Conservation (phyloP, 495 filamentous ascomycete genomes). For the Xanthoparmelia taractica region DNA sequence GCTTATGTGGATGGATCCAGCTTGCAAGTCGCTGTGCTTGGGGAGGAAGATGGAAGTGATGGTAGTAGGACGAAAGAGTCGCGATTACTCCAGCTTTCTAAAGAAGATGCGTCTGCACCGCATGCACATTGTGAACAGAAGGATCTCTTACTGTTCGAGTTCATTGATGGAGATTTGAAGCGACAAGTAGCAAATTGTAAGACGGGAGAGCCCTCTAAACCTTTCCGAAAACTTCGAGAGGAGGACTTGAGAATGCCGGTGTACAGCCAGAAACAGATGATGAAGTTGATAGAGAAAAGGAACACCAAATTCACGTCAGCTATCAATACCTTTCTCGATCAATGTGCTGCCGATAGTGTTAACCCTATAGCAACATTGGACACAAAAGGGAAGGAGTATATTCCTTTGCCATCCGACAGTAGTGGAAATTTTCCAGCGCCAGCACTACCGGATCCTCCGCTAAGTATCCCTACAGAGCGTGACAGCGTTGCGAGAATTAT, state of each 20-base stretch:
- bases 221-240: slow-evolving; percentile 54
- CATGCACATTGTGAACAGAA: slow-evolving; percentile 33
- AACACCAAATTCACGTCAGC: slow-evolving; percentile 79
- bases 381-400: slow-evolving; percentile 39
- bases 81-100: slow-evolving; percentile 20
- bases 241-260: slow-evolving; percentile 91
- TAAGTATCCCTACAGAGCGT: slow-evolving; percentile 72
- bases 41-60: slow-evolving; percentile 50
- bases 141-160: slow-evolving; percentile 83
- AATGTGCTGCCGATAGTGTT: slow-evolving; percentile 54
- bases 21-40: slow-evolving; percentile 69
- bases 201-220: slow-evolving; percentile 61
- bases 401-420: slow-evolving; percentile 46
- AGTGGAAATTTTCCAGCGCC: slow-evolving; percentile 41
- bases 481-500: slow-evolving; percentile 80
- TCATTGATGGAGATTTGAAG: slow-evolving; percentile 84
- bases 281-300: slow-evolving; percentile 80
- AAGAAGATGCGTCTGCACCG: slow-evolving; percentile 32
- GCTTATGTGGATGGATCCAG: slow-evolving; percentile 76
- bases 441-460: slow-evolving; percentile 38
- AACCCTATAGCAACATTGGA: slow-evolving; percentile 62
- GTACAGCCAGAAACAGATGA: slow-evolving; percentile 87
- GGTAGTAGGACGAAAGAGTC: slow-evolving; percentile 36
- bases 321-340: slow-evolving; percentile 66
- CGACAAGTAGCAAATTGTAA: slow-evolving; percentile 61